A percentile compares a stretch with the other conserved stretches of the same genome.
phyloP scores from a whole-genome alignment of 108 stramenopile genomes.

The Fragilariopsis cylindrus region DNA sequence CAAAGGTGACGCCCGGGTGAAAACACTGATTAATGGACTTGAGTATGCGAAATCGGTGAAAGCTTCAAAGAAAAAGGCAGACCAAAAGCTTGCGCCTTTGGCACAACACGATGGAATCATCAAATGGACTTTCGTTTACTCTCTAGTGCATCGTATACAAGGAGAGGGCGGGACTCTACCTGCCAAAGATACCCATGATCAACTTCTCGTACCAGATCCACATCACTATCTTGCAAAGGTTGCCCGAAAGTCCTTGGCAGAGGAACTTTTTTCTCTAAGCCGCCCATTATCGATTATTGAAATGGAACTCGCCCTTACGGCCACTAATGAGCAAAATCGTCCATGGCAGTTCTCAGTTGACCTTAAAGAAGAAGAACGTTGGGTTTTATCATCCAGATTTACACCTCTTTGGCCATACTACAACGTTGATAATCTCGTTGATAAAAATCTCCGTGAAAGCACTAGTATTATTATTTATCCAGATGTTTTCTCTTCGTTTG shows the following conservation, averaged over 20 bases:
- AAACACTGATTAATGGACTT: constrained; percentile 33
- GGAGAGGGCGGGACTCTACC: constrained; percentile 1
- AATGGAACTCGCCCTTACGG: constrained; percentile 50
- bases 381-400: constrained; percentile 26
- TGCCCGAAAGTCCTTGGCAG: constrained; percentile 23
- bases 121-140: constrained; percentile 75
- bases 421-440: background rate
- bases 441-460: constrained; percentile 2
- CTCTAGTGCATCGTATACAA: constrained; percentile 38
- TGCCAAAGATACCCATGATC: constrained; percentile 30
- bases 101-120: constrained; percentile 51
- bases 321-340: constrained; percentile 21
- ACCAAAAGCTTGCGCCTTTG: constrained; percentile 15
- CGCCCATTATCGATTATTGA: constrained; percentile 35
- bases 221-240: constrained; percentile 57
- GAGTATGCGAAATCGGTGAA: constrained; percentile 20
- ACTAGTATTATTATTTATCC: constrained; percentile 32
- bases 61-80: constrained; percentile 7
- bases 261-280: constrained; percentile 57
- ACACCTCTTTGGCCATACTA: constrained; percentile 45
- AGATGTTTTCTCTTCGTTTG: constrained; percentile 31
- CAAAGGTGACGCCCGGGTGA: constrained; percentile 43
- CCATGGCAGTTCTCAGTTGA: constrained; percentile 14
- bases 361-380: constrained; percentile 38
- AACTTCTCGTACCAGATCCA: constrained; percentile 39